Evolutionary conservation across 163 green algal genomes (phyloP).

Genomic region (Botryococcus braunii): DNA sequence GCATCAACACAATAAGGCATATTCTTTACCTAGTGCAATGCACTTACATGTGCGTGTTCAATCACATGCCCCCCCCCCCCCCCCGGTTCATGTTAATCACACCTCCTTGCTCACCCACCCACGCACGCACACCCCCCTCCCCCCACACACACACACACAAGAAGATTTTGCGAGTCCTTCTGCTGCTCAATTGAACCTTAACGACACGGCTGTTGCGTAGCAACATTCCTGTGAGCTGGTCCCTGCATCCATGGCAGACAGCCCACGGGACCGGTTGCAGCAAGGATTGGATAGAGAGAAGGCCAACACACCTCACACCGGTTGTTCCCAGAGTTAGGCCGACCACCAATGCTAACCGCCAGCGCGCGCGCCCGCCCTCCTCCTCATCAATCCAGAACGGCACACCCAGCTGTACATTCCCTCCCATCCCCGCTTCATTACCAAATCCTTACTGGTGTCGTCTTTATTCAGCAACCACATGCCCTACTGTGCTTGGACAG

Average conservation of each 20-base stretch:
- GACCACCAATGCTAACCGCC: constrained; percentile 74
- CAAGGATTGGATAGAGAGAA: not conserved
- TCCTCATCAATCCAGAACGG: constrained; percentile 81
- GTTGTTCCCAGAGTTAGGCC: constrained; percentile 87
- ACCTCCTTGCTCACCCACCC: no score
- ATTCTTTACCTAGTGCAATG: no score
- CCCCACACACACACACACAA: no score
- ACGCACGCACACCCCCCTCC: no score
- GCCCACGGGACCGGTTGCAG: not conserved
- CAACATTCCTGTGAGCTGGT: not conserved
- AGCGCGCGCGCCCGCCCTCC: constrained; percentile 46
- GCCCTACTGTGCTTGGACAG: not conserved
- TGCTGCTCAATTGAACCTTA: not conserved
- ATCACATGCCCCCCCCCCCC: no score
- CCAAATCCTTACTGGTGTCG: not conserved
- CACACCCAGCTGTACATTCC: constrained; percentile 50
- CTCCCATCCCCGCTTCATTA: not conserved
- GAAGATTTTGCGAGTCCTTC: no score
- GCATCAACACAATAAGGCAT: no score
- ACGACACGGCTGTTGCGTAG: not conserved
- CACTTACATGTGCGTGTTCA: no score
- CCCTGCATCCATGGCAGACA: not conserved
- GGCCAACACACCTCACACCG: constrained; percentile 61
- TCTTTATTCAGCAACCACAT: not conserved
- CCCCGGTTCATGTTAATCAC: no score